Evolutionary conservation across 73 alveolate genomes (phyloP), one percentile per base, ranked within the genome.

Genomic region (Paramecium sexaurelia): DNA sequence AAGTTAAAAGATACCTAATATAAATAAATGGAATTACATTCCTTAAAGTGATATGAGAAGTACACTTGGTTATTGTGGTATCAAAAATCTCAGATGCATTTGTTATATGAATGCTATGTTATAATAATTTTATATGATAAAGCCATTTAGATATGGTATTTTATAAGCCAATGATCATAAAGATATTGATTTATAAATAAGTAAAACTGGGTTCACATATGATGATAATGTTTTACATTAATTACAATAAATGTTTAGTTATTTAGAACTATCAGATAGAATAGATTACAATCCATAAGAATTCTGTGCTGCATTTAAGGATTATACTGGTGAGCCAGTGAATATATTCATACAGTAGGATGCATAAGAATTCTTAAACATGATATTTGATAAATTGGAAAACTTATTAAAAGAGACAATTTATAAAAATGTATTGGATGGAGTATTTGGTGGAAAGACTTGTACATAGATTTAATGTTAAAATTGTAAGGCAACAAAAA

Each of bases 51-150:
- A 97, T 45, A 55, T 89, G 37, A 93, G 93, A 69, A 87, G 89
- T 17, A 36, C 87, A 6, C 84, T 56, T 32, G 94, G 94, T 0
- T 96, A 87, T 85, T 86, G 87, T 27, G 99, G 99, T 13, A 91
- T 98, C 33, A 78, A 85, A 45, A 98, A 98, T 91, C 94, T 97
- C 7, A 98, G 99, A 6, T 92, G 98, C 20, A 97, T 96, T 36
- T 98, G 99, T 94, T 98, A 97, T 94, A 97, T 98, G 99, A 97
- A 92, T 85, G 94, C 99, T 13, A 97, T 98, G 97, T 94, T 98
- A 11, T 98, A 98, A 92, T 98, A 98, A 93, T 97, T 98, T 95
- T 98, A 87, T 84, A 96, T 96, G 99, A 96, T 97, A 24, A 99
- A 98, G 22, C 89, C 98, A 35, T 97, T 97, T 93, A 93, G 99